Evolutionary conservation across 2,329 filamentous ascomycete species (phyloP).

Genomic region (Biscogniauxia mediterranea): DNA sequence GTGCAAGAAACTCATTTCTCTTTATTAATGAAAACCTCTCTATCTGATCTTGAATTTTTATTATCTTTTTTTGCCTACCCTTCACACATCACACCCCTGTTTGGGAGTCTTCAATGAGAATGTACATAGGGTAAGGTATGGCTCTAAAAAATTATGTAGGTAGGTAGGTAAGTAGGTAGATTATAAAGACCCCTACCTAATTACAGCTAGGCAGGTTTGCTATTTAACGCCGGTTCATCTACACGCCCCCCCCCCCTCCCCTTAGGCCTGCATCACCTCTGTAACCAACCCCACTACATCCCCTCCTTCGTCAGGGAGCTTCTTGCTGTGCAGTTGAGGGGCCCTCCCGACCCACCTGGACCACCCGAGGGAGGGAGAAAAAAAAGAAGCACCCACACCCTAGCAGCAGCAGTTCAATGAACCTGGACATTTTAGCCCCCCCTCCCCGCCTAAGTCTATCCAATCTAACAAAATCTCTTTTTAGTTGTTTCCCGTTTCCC

Average conservation of each 20-base stretch:
- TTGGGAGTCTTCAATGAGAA: background rate
- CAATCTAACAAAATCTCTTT: background rate
- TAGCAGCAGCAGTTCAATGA: background rate
- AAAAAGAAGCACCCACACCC: background rate
- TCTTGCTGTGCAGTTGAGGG: background rate
- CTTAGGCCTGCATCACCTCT: conserved; percentile 1
- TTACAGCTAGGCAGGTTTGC: conserved; percentile 11
- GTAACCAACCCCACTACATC: conserved; percentile 4
- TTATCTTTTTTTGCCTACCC: background rate
- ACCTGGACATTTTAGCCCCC: background rate
- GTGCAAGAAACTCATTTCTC: background rate
- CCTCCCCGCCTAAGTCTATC: background rate
- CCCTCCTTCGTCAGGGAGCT: background rate
- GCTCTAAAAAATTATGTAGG: background rate
- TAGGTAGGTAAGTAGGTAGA: background rate
- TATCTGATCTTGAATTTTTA: background rate
- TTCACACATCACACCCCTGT: background rate
- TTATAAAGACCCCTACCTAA: background rate
- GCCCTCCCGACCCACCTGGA: background rate
- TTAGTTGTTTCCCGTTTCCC: background rate
- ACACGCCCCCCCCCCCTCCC: conserved; percentile 9
- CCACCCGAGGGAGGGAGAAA: background rate
- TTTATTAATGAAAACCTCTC: background rate
- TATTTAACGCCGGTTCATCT: conserved; percentile 18
- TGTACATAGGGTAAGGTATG: background rate